Conservation (phyloP, 805 yeast species). For the Jamesozyma piceae region DNA sequence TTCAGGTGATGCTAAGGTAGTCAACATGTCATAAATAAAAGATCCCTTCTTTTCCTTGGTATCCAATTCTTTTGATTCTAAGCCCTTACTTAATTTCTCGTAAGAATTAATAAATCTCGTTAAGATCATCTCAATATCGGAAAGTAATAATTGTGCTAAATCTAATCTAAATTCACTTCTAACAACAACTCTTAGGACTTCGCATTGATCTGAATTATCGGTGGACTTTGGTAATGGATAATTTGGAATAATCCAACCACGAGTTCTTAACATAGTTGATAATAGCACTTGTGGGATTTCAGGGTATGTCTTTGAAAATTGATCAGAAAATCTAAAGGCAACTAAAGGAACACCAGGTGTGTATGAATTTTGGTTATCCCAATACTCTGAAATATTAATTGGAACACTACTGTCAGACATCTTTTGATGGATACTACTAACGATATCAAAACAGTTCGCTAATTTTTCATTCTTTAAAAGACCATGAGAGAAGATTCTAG, state of each 20-base stretch:
- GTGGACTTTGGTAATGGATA: constrained; percentile 60
- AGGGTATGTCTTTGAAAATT: constrained; percentile 52
- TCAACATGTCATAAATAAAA: constrained; percentile 17
- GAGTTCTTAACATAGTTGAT: constrained; percentile 61
- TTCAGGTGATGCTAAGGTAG: constrained; percentile 19
- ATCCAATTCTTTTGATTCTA: constrained; percentile 2
- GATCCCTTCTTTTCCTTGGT: constrained; percentile 8
- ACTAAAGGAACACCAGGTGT: constrained; percentile 84
- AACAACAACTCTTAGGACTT: constrained; percentile 78
- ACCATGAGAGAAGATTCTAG: constrained; percentile 43
- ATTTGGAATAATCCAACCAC: constrained; percentile 85
- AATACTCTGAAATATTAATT: constrained; percentile 20
- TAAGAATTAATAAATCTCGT: constrained; percentile 15
- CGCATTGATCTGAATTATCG: constrained; percentile 41
- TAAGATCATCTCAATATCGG: constrained; percentile 18
- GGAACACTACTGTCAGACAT: constrained; percentile 27
- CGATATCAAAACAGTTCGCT: constrained; percentile 56
- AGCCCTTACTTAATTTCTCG: constrained; percentile 6
- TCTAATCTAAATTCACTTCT: constrained; percentile 51
- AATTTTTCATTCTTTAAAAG: constrained; percentile 53
- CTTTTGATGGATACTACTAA: constrained; percentile 69
- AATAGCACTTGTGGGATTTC: constrained; percentile 74
- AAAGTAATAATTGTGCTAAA: constrained; percentile 28
- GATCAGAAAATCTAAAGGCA: constrained; percentile 63
- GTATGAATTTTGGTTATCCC: constrained; percentile 37